Evolutionary conservation across 2,329 filamentous ascomycete species (phyloP).

Genomic region (Fusarium agapanthi): DNA sequence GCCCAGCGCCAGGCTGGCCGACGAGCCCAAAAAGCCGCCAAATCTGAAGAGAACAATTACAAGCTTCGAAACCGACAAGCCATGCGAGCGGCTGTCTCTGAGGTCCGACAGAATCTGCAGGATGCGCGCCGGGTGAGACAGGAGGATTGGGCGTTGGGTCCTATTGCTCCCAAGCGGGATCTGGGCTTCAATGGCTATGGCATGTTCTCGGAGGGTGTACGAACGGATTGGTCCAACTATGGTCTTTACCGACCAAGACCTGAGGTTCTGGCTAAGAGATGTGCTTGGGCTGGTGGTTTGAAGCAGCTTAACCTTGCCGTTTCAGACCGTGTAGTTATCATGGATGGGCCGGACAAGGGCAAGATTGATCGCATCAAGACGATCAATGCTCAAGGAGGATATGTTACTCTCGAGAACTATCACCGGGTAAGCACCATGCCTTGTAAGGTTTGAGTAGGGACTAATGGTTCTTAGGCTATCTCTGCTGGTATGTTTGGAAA

Average conservation of each 20-base stretch:
- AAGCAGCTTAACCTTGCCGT: constrained; percentile 68
- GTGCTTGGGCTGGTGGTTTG: constrained; percentile 64
- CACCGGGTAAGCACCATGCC: constrained; percentile 66
- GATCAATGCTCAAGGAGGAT: constrained; percentile 63
- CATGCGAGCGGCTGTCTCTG: constrained; percentile 43
- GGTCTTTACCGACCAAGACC: constrained; percentile 43
- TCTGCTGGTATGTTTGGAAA: constrained; percentile 45
- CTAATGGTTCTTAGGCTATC: constrained; percentile 39
- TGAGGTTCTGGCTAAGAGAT: constrained; percentile 53
- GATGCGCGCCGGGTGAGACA: constrained; percentile 62
- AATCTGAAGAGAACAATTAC: constrained; percentile 44
- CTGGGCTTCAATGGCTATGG: constrained; percentile 71
- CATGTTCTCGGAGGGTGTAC: constrained; percentile 53
- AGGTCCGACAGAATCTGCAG: constrained; percentile 49
- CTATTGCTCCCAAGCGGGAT: constrained; percentile 80
- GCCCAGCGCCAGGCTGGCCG: constrained; percentile 71
- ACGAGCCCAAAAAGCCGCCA: constrained; percentile 52
- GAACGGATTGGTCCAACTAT: constrained; percentile 49
- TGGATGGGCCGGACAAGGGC: constrained; percentile 81
- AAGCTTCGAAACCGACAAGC: constrained; percentile 46
- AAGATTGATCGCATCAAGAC: constrained; percentile 78
- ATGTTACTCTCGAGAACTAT: constrained; percentile 68
- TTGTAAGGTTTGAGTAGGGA: neutral
- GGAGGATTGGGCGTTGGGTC: constrained; percentile 82
- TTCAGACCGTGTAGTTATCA: constrained; percentile 83